phyloP scores from a whole-genome alignment of 2,329 filamentous ascomycete genomes.

The Ciborinia camelliae region DNA sequence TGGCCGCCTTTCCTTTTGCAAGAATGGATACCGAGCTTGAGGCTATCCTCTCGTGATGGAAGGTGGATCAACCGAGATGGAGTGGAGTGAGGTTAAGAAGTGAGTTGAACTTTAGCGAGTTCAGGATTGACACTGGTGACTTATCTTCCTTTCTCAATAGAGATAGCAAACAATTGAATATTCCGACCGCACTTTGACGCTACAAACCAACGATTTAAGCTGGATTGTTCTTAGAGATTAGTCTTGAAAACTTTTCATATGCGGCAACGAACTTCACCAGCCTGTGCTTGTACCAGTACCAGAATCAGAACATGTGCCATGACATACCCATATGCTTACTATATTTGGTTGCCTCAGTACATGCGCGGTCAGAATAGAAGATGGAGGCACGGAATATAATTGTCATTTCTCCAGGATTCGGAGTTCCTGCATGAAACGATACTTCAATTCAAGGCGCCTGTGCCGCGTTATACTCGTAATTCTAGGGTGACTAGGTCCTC shows the following conservation, averaged over 20 bases:
- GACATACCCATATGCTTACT: no score
- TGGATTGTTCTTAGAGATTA: no score
- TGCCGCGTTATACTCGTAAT: neutral
- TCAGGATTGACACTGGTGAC: neutral
- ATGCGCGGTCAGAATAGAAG: no score
- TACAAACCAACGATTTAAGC: no score
- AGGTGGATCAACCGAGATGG: neutral
- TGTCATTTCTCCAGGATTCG: neutral
- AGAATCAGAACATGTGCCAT: no score
- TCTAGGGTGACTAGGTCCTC: neutral
- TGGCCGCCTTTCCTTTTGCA: neutral
- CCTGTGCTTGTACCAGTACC: no score
- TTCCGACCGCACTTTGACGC: neutral
- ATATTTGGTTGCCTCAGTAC: neutral
- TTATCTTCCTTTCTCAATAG: no score
- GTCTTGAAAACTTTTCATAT: no score
- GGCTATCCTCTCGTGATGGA: neutral
- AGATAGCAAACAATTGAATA: no score
- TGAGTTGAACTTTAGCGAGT: neutral
- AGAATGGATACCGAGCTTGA: neutral
- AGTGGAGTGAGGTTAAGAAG: neutral
- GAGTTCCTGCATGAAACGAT: neutral
- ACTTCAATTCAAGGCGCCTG: neutral
- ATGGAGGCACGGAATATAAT: no score
- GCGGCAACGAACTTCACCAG: no score